Evolutionary conservation across 1,284 basidiomycete species (phyloP), one percentile per base, ranked within the genome.

Genomic region (Marasmius oreades): DNA sequence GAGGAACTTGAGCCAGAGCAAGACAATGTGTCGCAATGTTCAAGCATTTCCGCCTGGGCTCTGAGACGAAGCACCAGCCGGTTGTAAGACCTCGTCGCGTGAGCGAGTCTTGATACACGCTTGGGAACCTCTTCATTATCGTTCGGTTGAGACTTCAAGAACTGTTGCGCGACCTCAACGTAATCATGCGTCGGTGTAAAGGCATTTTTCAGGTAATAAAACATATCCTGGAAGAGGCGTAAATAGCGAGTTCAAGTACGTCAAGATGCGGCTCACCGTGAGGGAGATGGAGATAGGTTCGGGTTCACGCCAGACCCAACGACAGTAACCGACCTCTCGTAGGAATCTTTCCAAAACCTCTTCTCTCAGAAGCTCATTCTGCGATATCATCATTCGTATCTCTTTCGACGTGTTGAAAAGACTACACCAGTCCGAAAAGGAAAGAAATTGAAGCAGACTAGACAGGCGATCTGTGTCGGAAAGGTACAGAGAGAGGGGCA

Each of bases 181-280:
- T 87, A 91, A 58, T 86, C 80, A 59, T 90, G 84, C 3, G 77
- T 77, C 5, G 90, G 88, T 39, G 87, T 80, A 5, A 82, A 84
- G 1, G 91, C 85, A 3, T 86, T 86, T 53, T 84, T 79, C 79
- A 92, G 84, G 64, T 91, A 92, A 51, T 85, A 78, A 62, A 80
- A 80, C 43, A 92, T 76, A 67, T 92, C 89, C 86, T 90, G 59
- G 4, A 37, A 31, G 8, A 54, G 23, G 55, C 33, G 52, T 34
- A 16, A 55, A 20, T 50, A 39, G 24, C 31, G 7, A 20, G 53
- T 26, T 57, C 18, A 22, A 34, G 61, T 44, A 45, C 55, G 45
- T 24, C 48, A 34, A 50, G 12, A 50, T 8, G 2, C 28, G 12
- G 67, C 79, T 59, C 58, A 84, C 88, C 73, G 81, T 76, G 44